Conservation (phyloP, 2,329 filamentous ascomycete species). For the Verticillium nonalfalfae region DNA sequence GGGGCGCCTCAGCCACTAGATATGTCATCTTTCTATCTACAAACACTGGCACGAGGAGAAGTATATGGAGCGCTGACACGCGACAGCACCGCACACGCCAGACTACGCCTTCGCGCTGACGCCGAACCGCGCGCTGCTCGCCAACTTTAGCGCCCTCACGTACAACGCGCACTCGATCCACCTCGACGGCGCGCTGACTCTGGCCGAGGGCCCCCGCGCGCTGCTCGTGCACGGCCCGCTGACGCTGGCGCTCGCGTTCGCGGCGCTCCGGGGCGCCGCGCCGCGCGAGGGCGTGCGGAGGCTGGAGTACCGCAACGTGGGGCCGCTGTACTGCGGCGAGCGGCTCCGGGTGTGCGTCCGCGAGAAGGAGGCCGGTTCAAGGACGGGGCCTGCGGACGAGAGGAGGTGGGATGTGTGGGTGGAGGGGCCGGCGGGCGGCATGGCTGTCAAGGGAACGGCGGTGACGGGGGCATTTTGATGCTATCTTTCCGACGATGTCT, state of each 20-base stretch:
- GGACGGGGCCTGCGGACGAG: slow-evolving; percentile 19
- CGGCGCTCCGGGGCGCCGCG: slow-evolving; percentile 39
- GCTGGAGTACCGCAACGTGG: slow-evolving; percentile 75
- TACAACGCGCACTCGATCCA: slow-evolving; percentile 94
- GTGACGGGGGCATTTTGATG: slow-evolving; percentile 11
- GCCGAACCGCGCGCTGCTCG: slow-evolving; percentile 68
- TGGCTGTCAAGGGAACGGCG: slow-evolving; percentile 55
- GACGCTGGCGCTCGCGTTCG: slow-evolving; percentile 69
- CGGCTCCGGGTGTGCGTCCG: slow-evolving; percentile 63
- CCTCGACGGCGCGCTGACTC: slow-evolving; percentile 65
- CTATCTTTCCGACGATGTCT: too few species aligned
- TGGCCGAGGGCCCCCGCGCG: slow-evolving; percentile 67
- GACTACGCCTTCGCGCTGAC: slow-evolving; percentile 44
- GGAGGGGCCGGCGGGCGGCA: slow-evolving; percentile 51
- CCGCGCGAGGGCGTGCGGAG: slow-evolving; percentile 30
- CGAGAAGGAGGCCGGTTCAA: slow-evolving; percentile 24
- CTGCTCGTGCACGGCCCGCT: slow-evolving; percentile 85
- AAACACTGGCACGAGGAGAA: not conserved
- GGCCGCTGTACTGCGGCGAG: slow-evolving; percentile 73
- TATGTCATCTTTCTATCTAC: too few species aligned
- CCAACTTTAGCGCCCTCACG: slow-evolving; percentile 84
- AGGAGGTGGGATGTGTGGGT: slow-evolving; percentile 58
- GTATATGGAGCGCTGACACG: slow-evolving; percentile 11
- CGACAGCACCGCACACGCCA: slow-evolving; percentile 25
- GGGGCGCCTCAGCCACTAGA: too few species aligned